These are phyloP conservation scores for Cyclotella sp. DNA, from an alignment of 108 stramenopile species.

Conservation along the genomic window DNA sequence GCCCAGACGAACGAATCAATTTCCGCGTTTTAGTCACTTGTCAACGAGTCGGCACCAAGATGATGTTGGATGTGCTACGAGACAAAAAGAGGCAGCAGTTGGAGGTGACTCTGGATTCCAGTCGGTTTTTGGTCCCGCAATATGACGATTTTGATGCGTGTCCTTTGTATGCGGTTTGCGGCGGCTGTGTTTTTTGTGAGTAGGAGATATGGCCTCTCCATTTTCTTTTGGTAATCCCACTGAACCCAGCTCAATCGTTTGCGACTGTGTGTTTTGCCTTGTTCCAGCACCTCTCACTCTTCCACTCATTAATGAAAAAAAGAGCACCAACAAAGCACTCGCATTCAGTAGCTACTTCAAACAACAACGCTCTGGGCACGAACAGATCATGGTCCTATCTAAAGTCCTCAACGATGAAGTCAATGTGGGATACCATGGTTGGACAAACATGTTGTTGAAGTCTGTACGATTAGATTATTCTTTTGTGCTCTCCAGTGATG, in stretches of 20 bases:
- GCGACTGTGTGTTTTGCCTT: neutral
- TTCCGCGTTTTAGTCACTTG: slow-evolving; percentile 43
- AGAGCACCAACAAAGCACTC: slow-evolving; percentile 25
- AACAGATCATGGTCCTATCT: slow-evolving; percentile 48
- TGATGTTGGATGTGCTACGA: slow-evolving; percentile 37
- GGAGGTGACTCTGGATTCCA: slow-evolving; percentile 16
- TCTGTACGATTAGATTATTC: slow-evolving; percentile 7
- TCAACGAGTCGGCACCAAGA: slow-evolving; percentile 34
- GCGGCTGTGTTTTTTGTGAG: slow-evolving; percentile 54
- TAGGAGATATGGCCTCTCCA: neutral
- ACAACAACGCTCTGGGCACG: slow-evolving; percentile 34
- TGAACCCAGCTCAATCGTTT: neutral
- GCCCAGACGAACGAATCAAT: slow-evolving; percentile 55
- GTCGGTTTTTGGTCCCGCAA: slow-evolving; percentile 43
- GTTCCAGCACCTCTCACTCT: slow-evolving; percentile 35
- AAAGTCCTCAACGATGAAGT: slow-evolving; percentile 53
- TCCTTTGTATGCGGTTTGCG: slow-evolving; percentile 49
- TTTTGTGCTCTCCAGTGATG: too few relatives aligned
- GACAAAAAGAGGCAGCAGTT: slow-evolving; percentile 29
- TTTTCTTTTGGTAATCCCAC: neutral
- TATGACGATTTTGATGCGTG: slow-evolving; percentile 55
- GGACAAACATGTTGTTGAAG: slow-evolving; percentile 40
- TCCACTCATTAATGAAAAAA: slow-evolving; percentile 45
- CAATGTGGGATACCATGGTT: slow-evolving; percentile 54
- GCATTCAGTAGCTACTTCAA: slow-evolving; percentile 33